phyloP scores from a whole-genome alignment of 768 basidiomycete genomes.

The Strobilomyces dryophilus region DNA sequence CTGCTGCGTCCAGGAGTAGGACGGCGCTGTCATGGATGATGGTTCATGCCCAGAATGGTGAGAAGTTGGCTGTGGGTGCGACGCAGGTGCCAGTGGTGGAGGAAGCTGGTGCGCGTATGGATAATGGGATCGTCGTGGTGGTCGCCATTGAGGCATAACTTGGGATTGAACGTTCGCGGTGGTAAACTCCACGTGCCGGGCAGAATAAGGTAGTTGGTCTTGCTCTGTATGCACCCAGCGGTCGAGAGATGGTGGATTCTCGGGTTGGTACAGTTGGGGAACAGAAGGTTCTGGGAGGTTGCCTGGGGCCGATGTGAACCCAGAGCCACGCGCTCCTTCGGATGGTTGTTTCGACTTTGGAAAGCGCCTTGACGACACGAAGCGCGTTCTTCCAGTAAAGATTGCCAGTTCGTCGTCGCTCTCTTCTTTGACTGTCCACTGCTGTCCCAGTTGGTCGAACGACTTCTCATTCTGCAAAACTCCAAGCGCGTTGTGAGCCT shows the following conservation, averaged over 20 bases:
- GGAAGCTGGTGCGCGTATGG: constrained; percentile 18
- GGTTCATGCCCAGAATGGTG: constrained; percentile 11
- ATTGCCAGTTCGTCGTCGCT: constrained; percentile 62
- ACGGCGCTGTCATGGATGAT: constrained; percentile 9
- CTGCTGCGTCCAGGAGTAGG: constrained; percentile 15
- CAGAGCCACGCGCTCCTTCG: constrained; percentile 8
- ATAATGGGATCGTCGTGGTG: constrained; percentile 27
- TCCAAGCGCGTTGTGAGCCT: constrained; percentile 56
- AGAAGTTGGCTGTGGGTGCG: too few relatives aligned
- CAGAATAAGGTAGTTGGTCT: constrained; percentile 6
- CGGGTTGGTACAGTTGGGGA: constrained; percentile 13
- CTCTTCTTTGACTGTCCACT: constrained; percentile 53
- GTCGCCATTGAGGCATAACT: constrained; percentile 23
- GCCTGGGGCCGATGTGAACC: background rate
- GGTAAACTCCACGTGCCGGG: background rate
- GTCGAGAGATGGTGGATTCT: constrained; percentile 11
- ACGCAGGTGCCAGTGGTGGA: background rate
- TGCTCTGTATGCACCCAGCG: constrained; percentile 19
- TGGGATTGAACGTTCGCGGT: constrained; percentile 6
- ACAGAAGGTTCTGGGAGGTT: constrained; percentile 1
- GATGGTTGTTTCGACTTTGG: constrained; percentile 15
- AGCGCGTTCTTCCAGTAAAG: constrained; percentile 62
- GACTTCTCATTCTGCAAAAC: constrained; percentile 36
- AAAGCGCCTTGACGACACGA: constrained; percentile 48
- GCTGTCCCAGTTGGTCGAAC: constrained; percentile 30